A percentile compares a stretch with the other conserved stretches of the same genome.
Evolutionary conservation across 2,329 filamentous ascomycete genomes (phyloP).

Genomic region (Penicillium capsulatum): DNA sequence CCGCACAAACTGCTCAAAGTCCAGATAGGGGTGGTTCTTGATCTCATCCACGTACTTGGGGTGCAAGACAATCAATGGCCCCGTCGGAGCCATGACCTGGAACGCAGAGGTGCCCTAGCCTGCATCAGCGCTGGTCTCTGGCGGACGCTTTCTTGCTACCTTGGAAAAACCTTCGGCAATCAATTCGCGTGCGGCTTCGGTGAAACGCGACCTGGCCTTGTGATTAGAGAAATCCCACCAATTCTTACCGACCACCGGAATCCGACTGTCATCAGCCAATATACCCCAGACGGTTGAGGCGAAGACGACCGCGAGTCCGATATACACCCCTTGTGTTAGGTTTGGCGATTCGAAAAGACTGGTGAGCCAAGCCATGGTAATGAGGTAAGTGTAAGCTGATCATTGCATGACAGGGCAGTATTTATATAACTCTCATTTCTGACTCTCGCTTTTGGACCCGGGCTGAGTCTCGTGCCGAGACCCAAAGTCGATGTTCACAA

Average conservation of each 20-base stretch:
- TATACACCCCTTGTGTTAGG: slow-evolving; percentile 19
- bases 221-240: slow-evolving; percentile 31
- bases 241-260: slow-evolving; percentile 29
- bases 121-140: slow-evolving; percentile 1
- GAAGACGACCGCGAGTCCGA: slow-evolving; percentile 20
- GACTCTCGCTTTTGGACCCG: too few relatives aligned
- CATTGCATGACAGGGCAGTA: too few relatives aligned
- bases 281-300: slow-evolving; percentile 24
- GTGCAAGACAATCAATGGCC: slow-evolving; percentile 28
- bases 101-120: slow-evolving; percentile 24
- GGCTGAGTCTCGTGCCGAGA: too few relatives aligned
- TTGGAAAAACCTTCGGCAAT: slow-evolving; percentile 28
- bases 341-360: slow-evolving; percentile 23
- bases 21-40: slow-evolving; percentile 30
- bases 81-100: slow-evolving; percentile 24
- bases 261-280: slow-evolving; percentile 24
- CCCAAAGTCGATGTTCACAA: too few relatives aligned
- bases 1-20: slow-evolving; percentile 23
- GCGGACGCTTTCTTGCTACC: slow-evolving; percentile 12
- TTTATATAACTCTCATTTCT: too few relatives aligned
- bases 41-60: slow-evolving; percentile 31
- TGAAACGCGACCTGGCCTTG: slow-evolving; percentile 28
- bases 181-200: slow-evolving; percentile 21
- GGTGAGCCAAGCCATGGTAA: slow-evolving; percentile 23
- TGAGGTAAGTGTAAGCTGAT: too few relatives aligned